Percentiles rank a stretch among this genome's conserved stretches.
Evolutionary conservation across 2,329 filamentous ascomycete species (phyloP).

Genomic region (Dryadomyces sulphureus): DNA sequence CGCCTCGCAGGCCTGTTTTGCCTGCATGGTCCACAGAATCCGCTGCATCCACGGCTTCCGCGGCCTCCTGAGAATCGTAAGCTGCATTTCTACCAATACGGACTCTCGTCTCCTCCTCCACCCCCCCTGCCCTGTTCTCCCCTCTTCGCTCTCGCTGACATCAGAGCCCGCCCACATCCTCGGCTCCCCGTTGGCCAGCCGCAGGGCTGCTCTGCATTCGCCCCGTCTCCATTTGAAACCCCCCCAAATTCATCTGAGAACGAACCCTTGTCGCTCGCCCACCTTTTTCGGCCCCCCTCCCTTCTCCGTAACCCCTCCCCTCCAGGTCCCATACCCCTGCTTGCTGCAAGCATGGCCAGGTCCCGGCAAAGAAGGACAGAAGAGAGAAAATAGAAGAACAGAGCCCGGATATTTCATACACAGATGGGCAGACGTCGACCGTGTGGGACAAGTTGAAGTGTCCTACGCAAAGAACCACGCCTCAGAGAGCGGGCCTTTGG

Average conservation of each 20-base stretch:
- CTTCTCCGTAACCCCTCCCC: too few relatives aligned
- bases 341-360: not conserved
- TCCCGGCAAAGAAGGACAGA: too few relatives aligned
- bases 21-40: not conserved
- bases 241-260: not conserved
- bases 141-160: not conserved
- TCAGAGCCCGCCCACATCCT: not conserved
- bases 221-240: not conserved
- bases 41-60: not conserved
- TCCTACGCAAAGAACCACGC: slow-evolving; percentile 35
- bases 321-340: not conserved
- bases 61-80: not conserved
- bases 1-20: not conserved
- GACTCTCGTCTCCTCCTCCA: not conserved
- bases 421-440: slow-evolving; percentile 19
- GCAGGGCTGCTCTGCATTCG: too few relatives aligned
- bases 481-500: slow-evolving; percentile 38
- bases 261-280: not conserved
- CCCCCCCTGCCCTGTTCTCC: not conserved
- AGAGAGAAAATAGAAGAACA: too few relatives aligned
- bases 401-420: too few relatives aligned
- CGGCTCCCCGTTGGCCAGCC: not conserved
- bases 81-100: not conserved
- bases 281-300: not conserved
- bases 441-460: slow-evolving; percentile 51